Conservation (phyloP, 208 protist genomes). For the Acanthamoeba royreba region DNA sequence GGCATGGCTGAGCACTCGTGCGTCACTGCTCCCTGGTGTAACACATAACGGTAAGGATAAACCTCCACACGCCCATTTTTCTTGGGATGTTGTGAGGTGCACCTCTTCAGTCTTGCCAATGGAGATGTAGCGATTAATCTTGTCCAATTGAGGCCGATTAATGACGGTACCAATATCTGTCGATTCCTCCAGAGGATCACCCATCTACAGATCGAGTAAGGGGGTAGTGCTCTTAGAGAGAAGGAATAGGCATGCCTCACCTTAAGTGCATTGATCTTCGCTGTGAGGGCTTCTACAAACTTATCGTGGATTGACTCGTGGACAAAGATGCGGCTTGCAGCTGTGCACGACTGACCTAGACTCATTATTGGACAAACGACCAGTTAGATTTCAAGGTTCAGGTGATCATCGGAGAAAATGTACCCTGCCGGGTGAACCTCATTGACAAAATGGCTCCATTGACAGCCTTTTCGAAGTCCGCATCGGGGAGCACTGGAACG, state of each 20-base stretch:
- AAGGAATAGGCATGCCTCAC: neutral
- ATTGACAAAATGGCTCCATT: neutral
- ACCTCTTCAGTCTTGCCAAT: neutral
- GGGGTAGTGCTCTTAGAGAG: neutral
- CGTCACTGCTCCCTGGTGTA: neutral
- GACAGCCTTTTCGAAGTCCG: neutral
- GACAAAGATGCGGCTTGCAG: neutral
- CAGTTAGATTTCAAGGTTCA: too few species aligned
- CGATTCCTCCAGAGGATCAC: conserved; percentile 5
- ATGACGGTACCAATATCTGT: conserved; percentile 50
- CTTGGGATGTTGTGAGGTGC: neutral
- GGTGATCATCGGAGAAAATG: too few species aligned
- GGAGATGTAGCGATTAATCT: conserved; percentile 21
- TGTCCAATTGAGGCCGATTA: conserved; percentile 37
- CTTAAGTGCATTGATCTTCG: neutral
- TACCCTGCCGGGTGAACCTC: neutral
- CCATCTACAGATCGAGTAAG: conserved; percentile 20
- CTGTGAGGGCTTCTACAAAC: neutral
- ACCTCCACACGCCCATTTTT: neutral
- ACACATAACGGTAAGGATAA: neutral
- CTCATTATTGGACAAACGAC: too few species aligned
- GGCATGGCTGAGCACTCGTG: neutral
- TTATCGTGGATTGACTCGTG: conserved; percentile 11
- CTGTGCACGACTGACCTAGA: neutral
- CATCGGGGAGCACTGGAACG: neutral